Percentiles rank a stretch among this genome's conserved stretches.
Conservation (phyloP, 2,329 filamentous ascomycete species). For the Lasiodiplodia citricola region DNA sequence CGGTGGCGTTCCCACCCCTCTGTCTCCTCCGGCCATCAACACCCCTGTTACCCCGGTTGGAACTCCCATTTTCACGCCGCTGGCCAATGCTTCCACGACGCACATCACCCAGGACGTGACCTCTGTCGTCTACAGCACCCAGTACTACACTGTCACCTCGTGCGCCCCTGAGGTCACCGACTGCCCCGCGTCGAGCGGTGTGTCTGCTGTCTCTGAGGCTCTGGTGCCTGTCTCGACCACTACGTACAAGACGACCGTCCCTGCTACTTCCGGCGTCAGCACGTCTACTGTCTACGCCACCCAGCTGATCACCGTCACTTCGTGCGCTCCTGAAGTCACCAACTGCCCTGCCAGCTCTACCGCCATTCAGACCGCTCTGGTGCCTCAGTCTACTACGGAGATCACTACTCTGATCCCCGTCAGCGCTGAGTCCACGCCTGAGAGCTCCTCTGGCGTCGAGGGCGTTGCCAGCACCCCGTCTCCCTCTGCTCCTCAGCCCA, state of each 20-base stretch:
- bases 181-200: conserved; percentile 31
- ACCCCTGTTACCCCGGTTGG: neutral
- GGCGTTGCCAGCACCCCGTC: conserved; percentile 1
- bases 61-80: neutral
- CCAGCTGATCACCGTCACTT: conserved; percentile 18
- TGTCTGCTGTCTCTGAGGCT: conserved; percentile 5
- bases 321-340: conserved; percentile 13
- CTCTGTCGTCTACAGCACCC: conserved; percentile 15
- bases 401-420: conserved; percentile 20
- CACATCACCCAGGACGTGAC: conserved; percentile 15
- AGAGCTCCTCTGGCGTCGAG: neutral
- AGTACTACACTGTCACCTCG: conserved; percentile 13
- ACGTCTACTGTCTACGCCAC: conserved; percentile 19
- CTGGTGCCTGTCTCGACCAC: conserved; percentile 6
- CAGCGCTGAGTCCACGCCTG: conserved; percentile 9
- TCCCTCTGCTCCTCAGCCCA: neutral
- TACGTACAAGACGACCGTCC: neutral
- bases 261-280: conserved; percentile 3
- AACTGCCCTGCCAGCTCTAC: conserved; percentile 26
- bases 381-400: conserved; percentile 10
- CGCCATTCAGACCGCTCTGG: conserved; percentile 7
- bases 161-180: conserved; percentile 25
- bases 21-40: neutral
- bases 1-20: conserved; percentile 1
- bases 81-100: conserved; percentile 3